Evolutionary conservation across 495 filamentous ascomycete species (phyloP).

Genomic region (Lindgomyces ingoldianus): DNA sequence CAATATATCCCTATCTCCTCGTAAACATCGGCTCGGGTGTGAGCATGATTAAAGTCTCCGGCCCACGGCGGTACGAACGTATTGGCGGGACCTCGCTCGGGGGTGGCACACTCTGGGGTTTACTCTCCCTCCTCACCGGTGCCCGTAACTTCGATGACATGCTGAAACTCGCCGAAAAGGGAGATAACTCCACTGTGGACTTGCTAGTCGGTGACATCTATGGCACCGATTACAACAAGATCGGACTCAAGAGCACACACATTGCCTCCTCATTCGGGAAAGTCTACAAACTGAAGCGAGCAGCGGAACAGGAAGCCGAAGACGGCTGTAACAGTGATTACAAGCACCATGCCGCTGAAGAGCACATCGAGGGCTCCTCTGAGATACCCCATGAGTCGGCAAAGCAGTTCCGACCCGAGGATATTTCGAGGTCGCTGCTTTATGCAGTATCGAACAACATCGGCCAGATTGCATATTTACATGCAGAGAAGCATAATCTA

Average conservation of each 20-base stretch:
- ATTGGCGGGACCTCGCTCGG: conserved; percentile 94
- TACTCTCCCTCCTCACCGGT: conserved; percentile 86
- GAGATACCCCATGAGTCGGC: conserved; percentile 73
- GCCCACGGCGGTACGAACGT: conserved; percentile 78
- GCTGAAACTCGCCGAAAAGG: conserved; percentile 88
- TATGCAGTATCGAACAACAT: conserved; percentile 80
- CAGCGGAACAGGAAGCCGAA: conserved; percentile 74
- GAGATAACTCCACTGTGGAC: conserved; percentile 90
- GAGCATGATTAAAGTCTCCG: conserved; percentile 96
- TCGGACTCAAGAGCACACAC: conserved; percentile 87
- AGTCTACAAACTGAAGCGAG: conserved; percentile 82
- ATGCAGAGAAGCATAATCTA: conserved; percentile 86
- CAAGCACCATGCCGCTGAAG: conserved; percentile 15
- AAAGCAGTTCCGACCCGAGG: conserved; percentile 41
- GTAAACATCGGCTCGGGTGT: conserved; percentile 99
- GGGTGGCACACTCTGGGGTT: conserved; percentile 93
- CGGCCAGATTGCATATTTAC: conserved; percentile 93
- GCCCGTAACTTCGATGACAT: conserved; percentile 92
- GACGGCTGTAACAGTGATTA: conserved; percentile 65
- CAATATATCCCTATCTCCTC: conserved; percentile 93
- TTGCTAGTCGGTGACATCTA: conserved; percentile 99
- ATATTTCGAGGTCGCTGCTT: conserved; percentile 26
- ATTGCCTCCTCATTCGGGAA: conserved; percentile 97
- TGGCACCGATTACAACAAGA: conserved; percentile 91
- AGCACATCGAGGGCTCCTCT: conserved; percentile 44